Evolutionary conservation across 257 asterid genomes (phyloP).

Genomic region (Gynochthodes officinalis): DNA sequence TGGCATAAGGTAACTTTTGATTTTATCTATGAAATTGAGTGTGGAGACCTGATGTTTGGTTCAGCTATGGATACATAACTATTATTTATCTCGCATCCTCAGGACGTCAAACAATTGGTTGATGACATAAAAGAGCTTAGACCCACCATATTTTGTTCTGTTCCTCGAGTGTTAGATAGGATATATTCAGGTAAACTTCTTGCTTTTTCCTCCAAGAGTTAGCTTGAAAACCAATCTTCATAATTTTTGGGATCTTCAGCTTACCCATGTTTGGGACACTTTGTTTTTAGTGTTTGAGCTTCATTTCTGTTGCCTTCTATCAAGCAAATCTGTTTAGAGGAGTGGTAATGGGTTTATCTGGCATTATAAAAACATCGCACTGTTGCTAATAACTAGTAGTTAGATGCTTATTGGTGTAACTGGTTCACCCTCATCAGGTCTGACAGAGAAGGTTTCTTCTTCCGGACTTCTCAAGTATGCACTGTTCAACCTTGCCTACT

Average conservation of each 20-base stretch:
- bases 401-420: neutral
- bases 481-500: slow-evolving; percentile 62
- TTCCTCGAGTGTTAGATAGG: slow-evolving; percentile 82
- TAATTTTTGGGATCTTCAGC: neutral
- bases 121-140: slow-evolving; percentile 77
- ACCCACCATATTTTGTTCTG: slow-evolving; percentile 63
- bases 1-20: slow-evolving; percentile 61
- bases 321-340: too few species aligned
- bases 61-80: neutral
- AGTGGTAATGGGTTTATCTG: too few species aligned
- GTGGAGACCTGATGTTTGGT: neutral
- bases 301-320: neutral
- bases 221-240: neutral
- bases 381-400: neutral
- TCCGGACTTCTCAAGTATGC: slow-evolving; percentile 47
- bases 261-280: neutral
- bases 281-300: neutral
- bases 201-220: too few species aligned
- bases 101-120: slow-evolving; percentile 64
- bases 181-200: slow-evolving; percentile 57
- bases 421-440: slow-evolving; percentile 37
- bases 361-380: too few species aligned
- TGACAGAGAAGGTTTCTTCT: slow-evolving; percentile 65
- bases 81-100: slow-evolving; percentile 12
- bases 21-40: too few species aligned